phyloP scores from a whole-genome alignment of 2,329 filamentous ascomycete species.

The Beauveria sp. region DNA sequence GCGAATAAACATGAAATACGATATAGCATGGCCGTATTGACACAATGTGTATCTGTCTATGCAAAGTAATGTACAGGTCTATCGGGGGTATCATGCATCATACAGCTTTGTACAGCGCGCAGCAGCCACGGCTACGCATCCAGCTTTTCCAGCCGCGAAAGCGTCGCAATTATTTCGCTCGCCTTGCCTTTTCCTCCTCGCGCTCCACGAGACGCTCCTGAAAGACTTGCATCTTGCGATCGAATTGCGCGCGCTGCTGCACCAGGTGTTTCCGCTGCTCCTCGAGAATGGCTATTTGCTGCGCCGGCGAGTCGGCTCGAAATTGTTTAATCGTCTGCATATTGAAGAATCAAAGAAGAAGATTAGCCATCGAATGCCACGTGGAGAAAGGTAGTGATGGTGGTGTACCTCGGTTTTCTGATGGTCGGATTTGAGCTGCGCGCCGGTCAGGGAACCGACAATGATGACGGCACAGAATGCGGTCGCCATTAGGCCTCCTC shows the following conservation, averaged over 20 bases:
- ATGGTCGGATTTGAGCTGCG: slow-evolving; percentile 40
- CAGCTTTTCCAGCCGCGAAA: background rate
- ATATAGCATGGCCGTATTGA: background rate
- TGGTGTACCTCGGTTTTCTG: slow-evolving; percentile 35
- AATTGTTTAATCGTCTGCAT: slow-evolving; percentile 29
- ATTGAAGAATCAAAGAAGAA: no score
- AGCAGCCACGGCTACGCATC: background rate
- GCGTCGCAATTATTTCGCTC: background rate
- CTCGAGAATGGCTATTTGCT: slow-evolving; percentile 39
- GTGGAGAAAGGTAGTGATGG: no score
- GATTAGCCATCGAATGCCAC: background rate
- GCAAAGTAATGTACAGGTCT: slow-evolving; percentile 14
- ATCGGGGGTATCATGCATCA: slow-evolving; percentile 14
- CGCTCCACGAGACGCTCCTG: slow-evolving; percentile 31
- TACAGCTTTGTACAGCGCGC: background rate
- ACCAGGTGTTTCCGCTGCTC: slow-evolving; percentile 32
- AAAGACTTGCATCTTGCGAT: slow-evolving; percentile 35
- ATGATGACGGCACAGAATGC: slow-evolving; percentile 39
- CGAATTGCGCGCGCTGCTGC: slow-evolving; percentile 30
- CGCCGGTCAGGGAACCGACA: slow-evolving; percentile 41
- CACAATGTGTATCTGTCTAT: background rate
- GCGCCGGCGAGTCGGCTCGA: slow-evolving; percentile 30
- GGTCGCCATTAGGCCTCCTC: slow-evolving; percentile 29
- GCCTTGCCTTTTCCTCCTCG: slow-evolving; percentile 17
- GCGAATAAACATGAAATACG: slow-evolving; percentile 15